Evolutionary conservation across 2,329 filamentous ascomycete genomes (phyloP), one percentile per base, ranked within the genome.

Genomic region (Penicillium concentricum): DNA sequence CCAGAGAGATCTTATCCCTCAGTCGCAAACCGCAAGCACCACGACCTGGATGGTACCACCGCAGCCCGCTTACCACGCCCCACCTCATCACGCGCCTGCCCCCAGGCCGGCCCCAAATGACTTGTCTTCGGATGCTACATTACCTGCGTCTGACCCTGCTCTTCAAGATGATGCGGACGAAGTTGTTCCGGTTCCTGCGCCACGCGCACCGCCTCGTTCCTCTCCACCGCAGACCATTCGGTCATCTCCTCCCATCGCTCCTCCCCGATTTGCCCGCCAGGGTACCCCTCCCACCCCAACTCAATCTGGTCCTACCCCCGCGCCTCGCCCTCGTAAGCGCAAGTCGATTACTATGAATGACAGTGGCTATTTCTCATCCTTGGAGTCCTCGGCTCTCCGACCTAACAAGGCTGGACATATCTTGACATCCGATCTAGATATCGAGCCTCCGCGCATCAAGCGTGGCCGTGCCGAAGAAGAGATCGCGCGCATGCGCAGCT

Each of bases 351-450:
- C 89, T 13, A 88, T 95, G 79, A 91, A 90, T 68, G 94, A 99
- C 74, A 97, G 93, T 71, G 94, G 94, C 39, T 99, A 97, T 75
- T 96, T 96, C 72, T 97, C 94, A 1, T 97, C 92, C 0, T 82
- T 97, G 18, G 92, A 97, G 66, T 97, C 94, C 3, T 97, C 94
- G 0, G 91, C 84, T 15, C 84, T 91, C 72, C 85, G 93, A 57
- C 87, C 89, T 46, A 86, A 87, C 61, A 83, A 85, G 62, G 80
- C 84, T 58, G 79, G 78, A 16, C 81, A 85, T 55, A 80, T 90
- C 18, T 81, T 91, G 42, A 91, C 88, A 4, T 93, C 91, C 0
- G 92, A 95, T 67, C 73, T 82, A 43, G 83, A 85, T 67, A 84
- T 87, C 51, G 89, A 92, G 65, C 87, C 87, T n/a, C 88, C 88